Percentiles rank a stretch among this genome's conserved stretches.
These are phyloP conservation scores for Chlamydomonas sp. DNA, from an alignment of 139 green algal genomes.

Conservation along the genomic window DNA sequence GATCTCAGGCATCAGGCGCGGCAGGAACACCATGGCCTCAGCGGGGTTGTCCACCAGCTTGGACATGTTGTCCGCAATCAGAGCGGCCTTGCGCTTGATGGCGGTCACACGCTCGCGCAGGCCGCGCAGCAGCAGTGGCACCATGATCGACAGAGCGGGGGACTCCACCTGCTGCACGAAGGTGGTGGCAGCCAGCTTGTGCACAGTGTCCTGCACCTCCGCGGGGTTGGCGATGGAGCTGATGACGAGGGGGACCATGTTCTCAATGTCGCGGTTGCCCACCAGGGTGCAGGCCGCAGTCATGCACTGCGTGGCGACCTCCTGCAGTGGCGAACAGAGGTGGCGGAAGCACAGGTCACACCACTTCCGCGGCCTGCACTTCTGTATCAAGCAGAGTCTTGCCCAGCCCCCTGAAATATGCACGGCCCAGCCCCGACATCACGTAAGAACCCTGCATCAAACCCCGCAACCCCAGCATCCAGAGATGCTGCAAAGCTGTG, in stretches of 20 bases:
- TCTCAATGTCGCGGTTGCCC: conserved; percentile 91
- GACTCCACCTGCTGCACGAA: conserved; percentile 85
- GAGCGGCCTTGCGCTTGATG: conserved; percentile 89
- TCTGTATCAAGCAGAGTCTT: too few relatives aligned
- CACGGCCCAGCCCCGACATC: too few relatives aligned
- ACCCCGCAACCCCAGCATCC: too few relatives aligned
- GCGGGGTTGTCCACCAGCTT: conserved; percentile 92
- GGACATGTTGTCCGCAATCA: conserved; percentile 96
- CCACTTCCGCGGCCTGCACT: too few relatives aligned
- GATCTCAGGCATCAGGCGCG: conserved; percentile 80
- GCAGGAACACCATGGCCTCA: conserved; percentile 89
- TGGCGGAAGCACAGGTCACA: too few relatives aligned
- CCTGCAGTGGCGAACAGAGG: neutral
- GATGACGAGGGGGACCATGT: conserved; percentile 88
- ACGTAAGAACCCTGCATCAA: too few relatives aligned
- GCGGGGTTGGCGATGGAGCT: conserved; percentile 75
- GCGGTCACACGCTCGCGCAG: conserved; percentile 86
- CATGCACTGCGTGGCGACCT: conserved; percentile 44
- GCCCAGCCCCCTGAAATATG: too few relatives aligned
- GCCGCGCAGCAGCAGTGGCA: conserved; percentile 88
- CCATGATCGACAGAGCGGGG: conserved; percentile 87
- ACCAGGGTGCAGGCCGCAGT: conserved; percentile 51
- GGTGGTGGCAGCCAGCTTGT: conserved; percentile 92
- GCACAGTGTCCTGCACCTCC: conserved; percentile 87
- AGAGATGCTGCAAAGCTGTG: too few relatives aligned